Percentiles rank a stretch among this genome's conserved stretches.
These are phyloP conservation scores for Fraxinus angustifolia DNA, from an alignment of 305 asterid species.

Conservation along the genomic window DNA sequence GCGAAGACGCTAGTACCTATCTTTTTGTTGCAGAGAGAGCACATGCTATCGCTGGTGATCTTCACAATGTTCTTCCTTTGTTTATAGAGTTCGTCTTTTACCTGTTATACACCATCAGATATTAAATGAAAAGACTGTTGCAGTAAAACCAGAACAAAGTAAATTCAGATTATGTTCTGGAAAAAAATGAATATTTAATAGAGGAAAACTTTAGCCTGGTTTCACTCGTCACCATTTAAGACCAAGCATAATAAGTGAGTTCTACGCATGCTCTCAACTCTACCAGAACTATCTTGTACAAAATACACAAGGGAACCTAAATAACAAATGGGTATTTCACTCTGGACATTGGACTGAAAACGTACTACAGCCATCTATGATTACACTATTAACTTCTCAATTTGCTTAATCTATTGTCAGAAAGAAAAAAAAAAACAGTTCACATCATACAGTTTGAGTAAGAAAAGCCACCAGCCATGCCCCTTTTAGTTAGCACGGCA, in stretches of 20 bases:
- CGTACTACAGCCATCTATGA: not conserved
- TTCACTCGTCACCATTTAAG: not conserved
- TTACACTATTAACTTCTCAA: constrained; percentile 1
- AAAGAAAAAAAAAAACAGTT: not conserved
- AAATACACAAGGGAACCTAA: not conserved
- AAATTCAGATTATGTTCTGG: not conserved
- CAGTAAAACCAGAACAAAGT: constrained; percentile 7
- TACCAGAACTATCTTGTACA: not conserved
- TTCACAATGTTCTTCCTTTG: constrained; percentile 64
- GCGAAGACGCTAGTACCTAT: constrained; percentile 95
- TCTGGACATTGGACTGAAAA: not conserved
- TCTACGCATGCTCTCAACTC: not conserved
- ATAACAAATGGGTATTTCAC: not conserved
- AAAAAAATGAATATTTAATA: not conserved
- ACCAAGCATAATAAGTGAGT: not conserved
- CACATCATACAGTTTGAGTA: not conserved
- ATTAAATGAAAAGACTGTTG: not conserved
- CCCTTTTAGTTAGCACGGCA: not conserved
- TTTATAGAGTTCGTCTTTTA: constrained; percentile 72
- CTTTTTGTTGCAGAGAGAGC: constrained; percentile 91
- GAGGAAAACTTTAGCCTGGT: not conserved
- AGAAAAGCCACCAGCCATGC: not conserved
- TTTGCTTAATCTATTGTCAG: not conserved
- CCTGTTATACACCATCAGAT: constrained; percentile 43
- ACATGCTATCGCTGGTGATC: constrained; percentile 78